Evolutionary conservation across 768 basidiomycete genomes (phyloP).

Genomic region (Coprinopsis sp.): DNA sequence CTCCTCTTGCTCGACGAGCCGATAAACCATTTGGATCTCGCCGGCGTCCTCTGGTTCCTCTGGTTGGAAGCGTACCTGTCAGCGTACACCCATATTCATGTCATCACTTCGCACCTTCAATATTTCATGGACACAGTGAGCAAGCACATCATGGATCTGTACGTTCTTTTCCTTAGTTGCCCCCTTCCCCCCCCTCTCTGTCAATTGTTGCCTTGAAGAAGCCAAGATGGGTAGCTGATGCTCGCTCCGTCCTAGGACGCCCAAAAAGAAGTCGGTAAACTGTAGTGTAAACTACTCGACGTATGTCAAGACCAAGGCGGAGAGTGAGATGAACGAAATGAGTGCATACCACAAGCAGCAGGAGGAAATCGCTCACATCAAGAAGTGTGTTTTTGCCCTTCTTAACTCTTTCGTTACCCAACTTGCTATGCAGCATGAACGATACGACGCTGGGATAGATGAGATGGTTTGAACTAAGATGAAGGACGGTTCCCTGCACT

Average conservation of each 20-base stretch:
- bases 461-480: too few relatives aligned
- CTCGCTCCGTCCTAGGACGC: too few relatives aligned
- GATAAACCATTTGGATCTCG: slow-evolving; percentile 91
- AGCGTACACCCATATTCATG: slow-evolving; percentile 97
- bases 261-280: slow-evolving; percentile 88
- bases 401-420: too few relatives aligned
- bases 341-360: slow-evolving; percentile 99
- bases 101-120: slow-evolving; percentile 97
- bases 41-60: slow-evolving; percentile 95
- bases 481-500: slow-evolving; percentile 31
- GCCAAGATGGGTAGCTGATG: too few relatives aligned
- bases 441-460: too few relatives aligned
- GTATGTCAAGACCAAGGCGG: slow-evolving; percentile 92
- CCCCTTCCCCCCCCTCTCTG: too few relatives aligned
- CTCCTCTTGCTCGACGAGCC: slow-evolving; percentile 90
- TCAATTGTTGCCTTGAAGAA: too few relatives aligned
- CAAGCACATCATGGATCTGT: slow-evolving; percentile 97
- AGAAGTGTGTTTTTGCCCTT: slow-evolving; percentile 58
- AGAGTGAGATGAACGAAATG: slow-evolving; percentile 99
- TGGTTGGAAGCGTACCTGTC: slow-evolving; percentile 98
- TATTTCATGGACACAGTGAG: slow-evolving; percentile 99
- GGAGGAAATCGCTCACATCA: slow-evolving; percentile 97
- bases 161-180: too few relatives aligned
- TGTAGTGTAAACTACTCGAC: slow-evolving; percentile 96
- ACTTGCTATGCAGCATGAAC: too few relatives aligned